A percentile compares a stretch with the other conserved stretches of the same genome.
These are phyloP conservation scores for Candida hispaniensis DNA, from an alignment of 805 yeast genomes.

Conservation along the genomic window DNA sequence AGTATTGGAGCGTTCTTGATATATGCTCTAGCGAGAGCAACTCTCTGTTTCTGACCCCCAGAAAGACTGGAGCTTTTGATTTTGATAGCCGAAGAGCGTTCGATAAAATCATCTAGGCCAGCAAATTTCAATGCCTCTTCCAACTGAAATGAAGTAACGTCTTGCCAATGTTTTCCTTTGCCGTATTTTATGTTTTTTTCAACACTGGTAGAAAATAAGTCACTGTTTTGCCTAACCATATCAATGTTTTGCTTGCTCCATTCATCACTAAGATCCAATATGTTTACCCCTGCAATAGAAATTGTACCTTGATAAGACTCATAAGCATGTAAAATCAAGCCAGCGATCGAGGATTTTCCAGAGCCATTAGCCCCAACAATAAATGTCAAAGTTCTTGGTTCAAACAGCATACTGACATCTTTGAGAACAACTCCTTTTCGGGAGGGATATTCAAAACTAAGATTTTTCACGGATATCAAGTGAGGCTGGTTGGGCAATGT, in stretches of 20 bases:
- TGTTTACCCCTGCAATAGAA: constrained; percentile 42
- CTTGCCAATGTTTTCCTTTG: constrained; percentile 21
- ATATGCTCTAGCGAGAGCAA: constrained; percentile 76
- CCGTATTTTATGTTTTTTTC: constrained; percentile 55
- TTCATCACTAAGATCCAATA: constrained; percentile 33
- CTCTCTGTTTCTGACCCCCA: constrained; percentile 85
- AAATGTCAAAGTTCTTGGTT: constrained; percentile 41
- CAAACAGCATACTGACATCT: constrained; percentile 37
- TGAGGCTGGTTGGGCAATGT: not conserved
- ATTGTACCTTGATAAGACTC: constrained; percentile 43
- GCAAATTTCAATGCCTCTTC: constrained; percentile 44
- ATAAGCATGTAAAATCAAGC: constrained; percentile 53
- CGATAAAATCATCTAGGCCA: constrained; percentile 40
- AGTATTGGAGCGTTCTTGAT: constrained; percentile 63
- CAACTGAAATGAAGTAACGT: constrained; percentile 25
- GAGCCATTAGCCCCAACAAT: constrained; percentile 85
- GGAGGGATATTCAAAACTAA: constrained; percentile 49
- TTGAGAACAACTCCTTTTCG: constrained; percentile 42
- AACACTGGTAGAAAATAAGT: constrained; percentile 54
- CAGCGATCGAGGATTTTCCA: constrained; percentile 79
- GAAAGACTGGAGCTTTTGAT: constrained; percentile 47
- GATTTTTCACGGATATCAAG: constrained; percentile 17
- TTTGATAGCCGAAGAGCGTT: constrained; percentile 45
- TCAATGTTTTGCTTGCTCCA: constrained; percentile 59
- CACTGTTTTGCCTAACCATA: constrained; percentile 60